Percentiles rank a stretch among this genome's conserved stretches.
Conservation (phyloP, 176 grass and related monocot genomes). For the Cenchrus americanus region DNA sequence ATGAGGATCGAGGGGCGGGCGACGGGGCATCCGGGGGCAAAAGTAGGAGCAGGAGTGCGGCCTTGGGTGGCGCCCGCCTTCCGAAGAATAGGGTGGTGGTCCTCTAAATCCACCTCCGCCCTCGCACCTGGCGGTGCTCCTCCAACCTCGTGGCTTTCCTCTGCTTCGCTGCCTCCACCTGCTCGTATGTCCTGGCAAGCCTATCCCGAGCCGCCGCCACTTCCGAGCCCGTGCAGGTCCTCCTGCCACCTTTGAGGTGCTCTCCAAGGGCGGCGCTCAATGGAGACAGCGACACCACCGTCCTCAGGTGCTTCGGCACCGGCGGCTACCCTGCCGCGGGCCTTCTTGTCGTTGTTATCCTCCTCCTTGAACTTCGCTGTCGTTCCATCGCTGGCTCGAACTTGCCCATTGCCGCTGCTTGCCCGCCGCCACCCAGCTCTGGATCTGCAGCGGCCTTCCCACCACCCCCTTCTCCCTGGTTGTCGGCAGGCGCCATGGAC, state of each 20-base stretch:
- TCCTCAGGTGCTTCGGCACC: conserved; percentile 61
- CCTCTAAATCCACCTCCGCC: no score
- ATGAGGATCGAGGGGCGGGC: no score
- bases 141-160: conserved; percentile 56
- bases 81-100: no score
- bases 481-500: no score
- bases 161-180: conserved; percentile 55
- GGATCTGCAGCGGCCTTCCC: no score
- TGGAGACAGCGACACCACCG: conserved; percentile 43
- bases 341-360: not conserved
- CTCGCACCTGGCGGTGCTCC: conserved; percentile 34
- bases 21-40: no score
- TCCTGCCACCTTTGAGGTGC: conserved; percentile 8
- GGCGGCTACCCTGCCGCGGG: conserved; percentile 39
- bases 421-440: no score
- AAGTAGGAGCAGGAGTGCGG: no score
- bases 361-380: not conserved
- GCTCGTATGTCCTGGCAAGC: conserved; percentile 52
- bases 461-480: no score
- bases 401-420: no score
- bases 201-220: conserved; percentile 53
- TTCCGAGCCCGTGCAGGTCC: conserved; percentile 11
- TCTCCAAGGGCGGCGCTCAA: conserved; percentile 21
- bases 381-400: not conserved
- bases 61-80: no score